Base-by-base conservation (phyloP, 371 early-diverging fungal species). In the Chytridiales sp. region DNA sequence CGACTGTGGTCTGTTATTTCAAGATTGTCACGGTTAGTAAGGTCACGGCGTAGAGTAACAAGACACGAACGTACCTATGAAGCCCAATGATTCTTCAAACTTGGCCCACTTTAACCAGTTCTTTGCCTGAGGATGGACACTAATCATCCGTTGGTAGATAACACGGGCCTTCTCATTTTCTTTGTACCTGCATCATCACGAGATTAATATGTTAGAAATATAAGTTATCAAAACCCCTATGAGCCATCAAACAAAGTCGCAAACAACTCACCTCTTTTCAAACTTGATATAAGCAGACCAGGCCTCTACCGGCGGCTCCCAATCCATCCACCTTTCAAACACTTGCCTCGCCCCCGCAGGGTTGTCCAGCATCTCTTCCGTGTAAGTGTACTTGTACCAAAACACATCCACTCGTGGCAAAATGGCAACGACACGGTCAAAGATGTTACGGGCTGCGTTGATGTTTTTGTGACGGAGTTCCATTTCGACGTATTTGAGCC, bases 251-350 rank as follows among this genome's bases (percentile, higher is more conserved):
- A 19, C 30, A 2, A 17, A 19, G 9, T 6, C 1, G 21, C 39
- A 5, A 3, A 38, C n/a, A 5, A 44, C 51, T 8, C n/a, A 73
- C 44, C 96, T 79, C 59, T 82, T 80, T 70, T 98, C 98, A 74
- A 97, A 87, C 72, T 94, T 92, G 56, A 96, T 87, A 64, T 92
- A 98, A 0, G 95, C 92, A 70, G 78, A 75, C 96, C 96, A 98
- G 0, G 95, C 95, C 11, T 85, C 85, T 63, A 90, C 93, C 42
- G 84, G 77, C 2, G 97, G 97, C 62, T 96, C 94, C 97, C 98
- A 97, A 56, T 89, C 84, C 94, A 98, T 95, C 98, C 98, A 98
- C 40, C 98, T 86, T 56, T 96, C 94, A 79, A 97, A 98, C 21
- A 98, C 89, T 51, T 89, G 89, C 24, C 97, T 81, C 4, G 93